A percentile compares a stretch with the other conserved stretches of the same genome.
phyloP scores from a whole-genome alignment of 176 grass and related monocot species.

The Rhynchospora tenuis region DNA sequence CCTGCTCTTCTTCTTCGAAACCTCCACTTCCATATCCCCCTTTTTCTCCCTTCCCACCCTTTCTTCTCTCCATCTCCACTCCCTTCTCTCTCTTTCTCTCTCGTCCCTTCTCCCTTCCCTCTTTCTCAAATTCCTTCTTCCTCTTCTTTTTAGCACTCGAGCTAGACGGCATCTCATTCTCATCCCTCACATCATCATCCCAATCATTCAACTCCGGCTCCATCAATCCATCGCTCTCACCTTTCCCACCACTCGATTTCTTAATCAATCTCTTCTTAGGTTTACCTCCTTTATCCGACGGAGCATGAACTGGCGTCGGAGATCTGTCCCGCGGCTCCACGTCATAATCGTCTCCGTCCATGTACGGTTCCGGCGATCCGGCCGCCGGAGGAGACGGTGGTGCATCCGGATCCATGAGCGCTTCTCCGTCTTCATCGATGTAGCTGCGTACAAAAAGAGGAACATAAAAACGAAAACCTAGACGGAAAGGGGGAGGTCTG shows the following conservation, averaged over 20 bases:
- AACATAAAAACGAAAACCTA: neutral
- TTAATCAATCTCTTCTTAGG: constrained; percentile 76
- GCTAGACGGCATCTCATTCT: neutral
- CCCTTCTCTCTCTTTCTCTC: constrained; percentile 40
- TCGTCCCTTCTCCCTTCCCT: constrained; percentile 25
- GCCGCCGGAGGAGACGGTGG: constrained; percentile 10
- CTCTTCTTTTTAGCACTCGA: constrained; percentile 31
- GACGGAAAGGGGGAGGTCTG: neutral
- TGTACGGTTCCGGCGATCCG: constrained; percentile 26
- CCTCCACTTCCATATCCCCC: constrained; percentile 26
- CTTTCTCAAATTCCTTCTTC: constrained; percentile 48
- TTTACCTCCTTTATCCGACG: constrained; percentile 37
- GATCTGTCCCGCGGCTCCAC: constrained; percentile 54
- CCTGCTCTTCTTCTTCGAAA: constrained; percentile 57
- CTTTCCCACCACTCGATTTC: constrained; percentile 37
- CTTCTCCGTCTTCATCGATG: constrained; percentile 79
- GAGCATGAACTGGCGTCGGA: constrained; percentile 50
- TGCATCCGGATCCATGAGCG: constrained; percentile 58
- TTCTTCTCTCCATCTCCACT: constrained; percentile 30
- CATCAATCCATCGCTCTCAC: constrained; percentile 4
- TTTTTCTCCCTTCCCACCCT: constrained; percentile 27
- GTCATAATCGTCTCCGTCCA: constrained; percentile 49
- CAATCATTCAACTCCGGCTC: constrained; percentile 53
- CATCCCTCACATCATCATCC: constrained; percentile 26
- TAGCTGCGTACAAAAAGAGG: constrained; percentile 32